Evolutionary conservation across 2,329 filamentous ascomycete species (phyloP), one percentile per base, ranked within the genome.

Genomic region (Fusarium lyarnte): DNA sequence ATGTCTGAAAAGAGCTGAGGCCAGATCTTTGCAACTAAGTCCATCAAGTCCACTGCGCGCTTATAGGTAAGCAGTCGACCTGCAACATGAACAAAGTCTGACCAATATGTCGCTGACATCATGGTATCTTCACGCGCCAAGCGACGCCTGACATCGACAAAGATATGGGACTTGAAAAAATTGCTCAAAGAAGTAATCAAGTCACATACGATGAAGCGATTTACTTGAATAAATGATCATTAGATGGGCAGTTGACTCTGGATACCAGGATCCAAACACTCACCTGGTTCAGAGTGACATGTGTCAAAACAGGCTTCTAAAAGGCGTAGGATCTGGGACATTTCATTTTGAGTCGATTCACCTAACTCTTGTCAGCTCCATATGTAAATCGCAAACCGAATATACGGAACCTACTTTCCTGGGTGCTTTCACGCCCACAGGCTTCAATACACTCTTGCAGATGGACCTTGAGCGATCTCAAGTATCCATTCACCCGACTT

Each of bases 41-140:
- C 16, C 17, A 58, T 58, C 19, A 46, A 27, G 16, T 38, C 41
- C 14, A 36, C 54, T 46, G 54, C 41, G 5, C 54, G 41, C n/a
- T 58, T 58, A 21, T 58, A 58, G 25, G 41, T 17, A 27, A 36
- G 54, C 4, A 58, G 17, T 16, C 54, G 41, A 9, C 54, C 54
- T 14, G 41, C 54, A 10, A 58, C 54, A 33, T 58, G 54, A 14
- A 46, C 19, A 36, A 46, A 58, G 29, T 46, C 54, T n/a, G 54
- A 58, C 54, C 54, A 58, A 21, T 46, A 29, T 31, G 19, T 58
- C 14, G 54, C 38, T 46, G 54, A 46, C 31, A 36, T 36, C 31
- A 58, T n/a, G 16, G 13, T 21, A 4, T 58, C 41, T 29, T 46
- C 54, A 38, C 54, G 54, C 9, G 54, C 54, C 25, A 46, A 8